phyloP scores from a whole-genome alignment of 1,284 basidiomycete genomes.

The Xerocomus cyaneibrunnescens region DNA sequence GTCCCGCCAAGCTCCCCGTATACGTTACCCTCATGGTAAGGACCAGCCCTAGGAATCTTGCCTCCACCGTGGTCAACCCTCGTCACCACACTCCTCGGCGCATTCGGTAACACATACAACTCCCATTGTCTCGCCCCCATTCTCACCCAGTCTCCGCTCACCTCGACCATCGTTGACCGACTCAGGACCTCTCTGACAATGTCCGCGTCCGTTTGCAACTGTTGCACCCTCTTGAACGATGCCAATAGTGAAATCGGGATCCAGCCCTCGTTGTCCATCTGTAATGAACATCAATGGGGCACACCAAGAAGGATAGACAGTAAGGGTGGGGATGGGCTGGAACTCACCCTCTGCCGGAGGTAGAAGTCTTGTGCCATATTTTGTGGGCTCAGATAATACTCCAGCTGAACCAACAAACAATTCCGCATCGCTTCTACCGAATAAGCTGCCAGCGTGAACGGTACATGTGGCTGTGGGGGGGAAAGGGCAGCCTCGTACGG shows the following conservation, averaged over 20 bases:
- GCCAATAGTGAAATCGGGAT: conserved; percentile 78
- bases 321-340: not conserved
- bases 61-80: not conserved
- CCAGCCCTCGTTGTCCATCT: conserved; percentile 94
- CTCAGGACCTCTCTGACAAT: conserved; percentile 72
- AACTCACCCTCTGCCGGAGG: conserved; percentile 69
- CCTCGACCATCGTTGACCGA: conserved; percentile 70
- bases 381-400: conserved; percentile 87
- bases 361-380: conserved; percentile 85
- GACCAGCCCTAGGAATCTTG: not conserved
- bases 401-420: conserved; percentile 77
- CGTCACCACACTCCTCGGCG: conserved; percentile 45
- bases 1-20: conserved; percentile 9
- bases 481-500: conserved; percentile 36
- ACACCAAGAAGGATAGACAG: not conserved
- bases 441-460: conserved; percentile 61
- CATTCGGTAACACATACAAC: conserved; percentile 72
- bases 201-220: conserved; percentile 63
- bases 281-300: conserved; percentile 8
- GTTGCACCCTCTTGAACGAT: conserved; percentile 82
- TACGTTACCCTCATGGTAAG: not conserved
- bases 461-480: conserved; percentile 20
- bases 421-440: conserved; percentile 63
- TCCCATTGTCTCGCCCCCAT: conserved; percentile 58
- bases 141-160: conserved; percentile 68